These are phyloP conservation scores for Colletotrichum cereale DNA, from an alignment of 2,329 filamentous ascomycete species.

Conservation along the genomic window DNA sequence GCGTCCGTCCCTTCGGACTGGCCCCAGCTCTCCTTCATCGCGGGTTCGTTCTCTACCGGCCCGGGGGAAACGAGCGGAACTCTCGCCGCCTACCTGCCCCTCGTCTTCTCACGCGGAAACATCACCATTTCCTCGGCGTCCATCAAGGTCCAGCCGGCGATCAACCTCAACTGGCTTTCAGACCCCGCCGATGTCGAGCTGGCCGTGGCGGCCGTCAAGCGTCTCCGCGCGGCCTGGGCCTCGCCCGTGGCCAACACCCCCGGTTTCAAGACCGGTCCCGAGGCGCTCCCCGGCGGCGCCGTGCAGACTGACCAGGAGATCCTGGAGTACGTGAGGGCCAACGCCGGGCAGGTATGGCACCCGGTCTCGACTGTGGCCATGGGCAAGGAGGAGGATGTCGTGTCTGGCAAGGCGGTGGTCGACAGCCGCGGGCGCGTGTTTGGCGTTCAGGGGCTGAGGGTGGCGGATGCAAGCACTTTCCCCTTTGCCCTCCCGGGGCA, in stretches of 20 bases:
- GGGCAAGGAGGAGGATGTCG: constrained; percentile 60
- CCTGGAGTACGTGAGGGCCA: constrained; percentile 47
- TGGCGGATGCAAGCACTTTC: constrained; percentile 46
- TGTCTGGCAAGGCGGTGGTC: constrained; percentile 63
- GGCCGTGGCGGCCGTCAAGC: constrained; percentile 56
- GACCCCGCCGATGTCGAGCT: constrained; percentile 58
- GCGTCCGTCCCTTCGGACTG: constrained; percentile 23
- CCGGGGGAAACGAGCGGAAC: constrained; percentile 39
- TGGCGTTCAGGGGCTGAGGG: constrained; percentile 42
- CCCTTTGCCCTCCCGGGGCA: constrained; percentile 45
- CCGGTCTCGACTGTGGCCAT: constrained; percentile 67
- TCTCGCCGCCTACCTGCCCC: constrained; percentile 52
- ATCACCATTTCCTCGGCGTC: constrained; percentile 55
- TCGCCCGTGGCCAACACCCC: constrained; percentile 44
- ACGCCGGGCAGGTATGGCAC: constrained; percentile 64
- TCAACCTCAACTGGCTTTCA: constrained; percentile 61
- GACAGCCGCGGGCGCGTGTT: constrained; percentile 49
- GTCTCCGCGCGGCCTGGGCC: constrained; percentile 54
- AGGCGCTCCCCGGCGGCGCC: constrained; percentile 53
- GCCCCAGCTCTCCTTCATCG: constrained; percentile 32
- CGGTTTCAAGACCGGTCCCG: constrained; percentile 49
- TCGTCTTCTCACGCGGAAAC: constrained; percentile 54
- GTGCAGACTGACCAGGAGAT: constrained; percentile 58
- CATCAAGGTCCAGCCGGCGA: constrained; percentile 52
- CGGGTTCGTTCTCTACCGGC: constrained; percentile 17